Percentiles rank a stretch among this genome's conserved stretches.
These are phyloP conservation scores for Monosporascus sp. DNA, from an alignment of 2,329 filamentous ascomycete genomes.

Conservation along the genomic window DNA sequence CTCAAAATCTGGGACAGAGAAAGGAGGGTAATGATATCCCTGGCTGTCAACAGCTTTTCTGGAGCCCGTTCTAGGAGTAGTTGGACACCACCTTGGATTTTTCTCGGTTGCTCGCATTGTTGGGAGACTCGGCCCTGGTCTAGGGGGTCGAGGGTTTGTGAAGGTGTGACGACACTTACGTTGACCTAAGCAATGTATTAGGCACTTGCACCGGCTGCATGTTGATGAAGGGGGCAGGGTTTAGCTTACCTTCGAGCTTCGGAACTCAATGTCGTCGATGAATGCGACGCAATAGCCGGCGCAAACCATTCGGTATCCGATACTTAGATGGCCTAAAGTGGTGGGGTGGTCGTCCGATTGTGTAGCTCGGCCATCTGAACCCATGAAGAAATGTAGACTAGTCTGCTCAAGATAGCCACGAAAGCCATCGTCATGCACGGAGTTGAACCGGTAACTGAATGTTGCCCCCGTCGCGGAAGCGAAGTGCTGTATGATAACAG, in stretches of 20 bases:
- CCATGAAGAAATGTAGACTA: conserved; percentile 63
- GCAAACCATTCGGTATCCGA: conserved; percentile 51
- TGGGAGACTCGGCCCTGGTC: not conserved
- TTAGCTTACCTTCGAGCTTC: conserved; percentile 53
- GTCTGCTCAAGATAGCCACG: conserved; percentile 46
- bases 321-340: conserved; percentile 27
- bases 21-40: conserved; percentile 14
- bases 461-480: conserved; percentile 1
- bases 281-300: conserved; percentile 58
- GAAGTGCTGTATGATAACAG: conserved; percentile 61
- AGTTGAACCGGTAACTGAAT: conserved; percentile 43
- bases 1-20: conserved; percentile 14
- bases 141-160: not conserved
- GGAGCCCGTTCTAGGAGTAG: not conserved
- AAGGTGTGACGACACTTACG: conserved; percentile 4
- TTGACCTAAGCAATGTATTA: conserved; percentile 5
- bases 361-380: conserved; percentile 51
- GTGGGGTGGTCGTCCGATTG: conserved; percentile 1
- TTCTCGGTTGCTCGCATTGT: not conserved
- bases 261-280: conserved; percentile 58
- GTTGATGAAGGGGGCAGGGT: not conserved
- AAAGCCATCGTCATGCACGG: conserved; percentile 45
- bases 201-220: not conserved
- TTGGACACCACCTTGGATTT: not conserved
- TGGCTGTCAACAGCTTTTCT: conserved; percentile 6